Evolutionary conservation across 345 rosid genomes (phyloP).

Genomic region (Salix caprea): DNA sequence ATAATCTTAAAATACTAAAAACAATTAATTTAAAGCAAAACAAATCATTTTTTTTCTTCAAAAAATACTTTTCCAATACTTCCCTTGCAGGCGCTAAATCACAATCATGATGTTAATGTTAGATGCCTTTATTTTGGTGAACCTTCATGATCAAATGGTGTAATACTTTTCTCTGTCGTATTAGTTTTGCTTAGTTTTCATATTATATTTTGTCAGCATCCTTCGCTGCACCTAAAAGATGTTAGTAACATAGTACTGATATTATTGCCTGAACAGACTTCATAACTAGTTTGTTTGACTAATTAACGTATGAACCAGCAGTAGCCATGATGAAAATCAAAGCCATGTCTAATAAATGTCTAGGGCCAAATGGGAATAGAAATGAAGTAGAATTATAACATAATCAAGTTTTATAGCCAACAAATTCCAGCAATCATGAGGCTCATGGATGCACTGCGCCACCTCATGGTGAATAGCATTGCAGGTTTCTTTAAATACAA

Average conservation of each 20-base stretch:
- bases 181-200: no score
- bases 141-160: not conserved
- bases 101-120: not conserved
- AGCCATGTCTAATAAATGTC: not conserved
- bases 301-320: not conserved
- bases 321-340: not conserved
- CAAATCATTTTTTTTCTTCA: no score
- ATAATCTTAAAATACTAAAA: no score
- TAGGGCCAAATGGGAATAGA: not conserved
- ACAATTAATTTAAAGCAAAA: no score
- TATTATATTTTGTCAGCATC: not conserved
- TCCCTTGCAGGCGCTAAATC: not conserved
- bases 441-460: not conserved
- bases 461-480: not conserved
- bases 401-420: not conserved
- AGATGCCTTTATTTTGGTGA: not conserved
- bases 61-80: no score
- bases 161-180: not conserved
- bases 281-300: not conserved
- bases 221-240: not conserved
- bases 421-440: not conserved
- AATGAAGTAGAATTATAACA: not conserved
- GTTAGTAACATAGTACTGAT: no score
- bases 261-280: not conserved
- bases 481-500: not conserved